Evolutionary conservation across 2,329 filamentous ascomycete genomes (phyloP), one percentile per base, ranked within the genome.

Genomic region (Pseudogymnoascus sp.): DNA sequence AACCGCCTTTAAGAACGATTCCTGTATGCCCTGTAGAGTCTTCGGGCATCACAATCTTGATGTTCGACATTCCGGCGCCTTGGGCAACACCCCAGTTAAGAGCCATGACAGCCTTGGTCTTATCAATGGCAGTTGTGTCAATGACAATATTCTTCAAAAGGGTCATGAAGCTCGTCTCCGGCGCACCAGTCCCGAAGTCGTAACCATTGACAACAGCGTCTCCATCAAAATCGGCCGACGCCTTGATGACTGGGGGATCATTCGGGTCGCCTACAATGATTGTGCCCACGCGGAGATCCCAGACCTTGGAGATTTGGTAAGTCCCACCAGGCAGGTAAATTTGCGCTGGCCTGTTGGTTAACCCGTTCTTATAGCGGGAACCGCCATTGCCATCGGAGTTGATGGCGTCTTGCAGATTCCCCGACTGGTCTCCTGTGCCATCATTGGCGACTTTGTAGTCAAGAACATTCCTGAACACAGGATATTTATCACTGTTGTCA

Each of bases 51-150:
- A 72, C 70, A 65, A 77, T 74, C 24, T 66, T 66, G 37, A 76
- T 70, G 63, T 77, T 77, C 2, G 73, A 70, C 65, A 78, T 68
- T n/a, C 74, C 72, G 28, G 71, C 74, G 4, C 72, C 74, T 67
- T 77, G 75, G 40, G 72, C 72, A 28, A 77, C 72, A 14, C 73
- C 73, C 75, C 76, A 78, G 62, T 77, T 72, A 26, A 78, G 67
- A 3, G 75, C 66, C 22, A 69, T 71, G n/a, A 77, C 69, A 0
- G 63, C 62, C 40, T 65, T 68, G n/a, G 65, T 62, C 14, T 70
- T 50, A 53, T 71, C 66, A 10, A 75, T 62, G 6, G 61, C 66
- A 0, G 71, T 76, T 5, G 73, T 74, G 64, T 78, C 76, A 28
- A 78, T 62, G 1, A 76, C 67, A 3, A 78, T 63, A 61, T 78